Evolutionary conservation across 345 rosid genomes (phyloP).

Genomic region (Euphorbia peplus): DNA sequence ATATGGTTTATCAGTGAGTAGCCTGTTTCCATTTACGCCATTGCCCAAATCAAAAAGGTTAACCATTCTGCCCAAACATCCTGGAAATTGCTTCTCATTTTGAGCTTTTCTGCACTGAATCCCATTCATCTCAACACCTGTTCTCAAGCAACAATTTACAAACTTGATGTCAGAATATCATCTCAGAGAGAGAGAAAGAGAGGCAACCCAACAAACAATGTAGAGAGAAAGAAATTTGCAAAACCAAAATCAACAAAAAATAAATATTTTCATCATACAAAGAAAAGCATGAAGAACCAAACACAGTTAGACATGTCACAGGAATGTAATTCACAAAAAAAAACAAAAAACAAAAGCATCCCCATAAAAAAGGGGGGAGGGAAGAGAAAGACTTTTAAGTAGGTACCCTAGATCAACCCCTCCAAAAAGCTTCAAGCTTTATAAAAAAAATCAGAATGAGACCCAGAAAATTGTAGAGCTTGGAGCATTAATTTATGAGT

Average conservation of each 20-base stretch:
- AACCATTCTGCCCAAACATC: constrained; percentile 60
- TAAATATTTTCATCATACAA: neutral
- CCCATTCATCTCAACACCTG: constrained; percentile 61
- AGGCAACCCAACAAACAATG: too few species aligned
- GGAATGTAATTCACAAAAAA: neutral
- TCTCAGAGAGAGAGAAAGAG: neutral
- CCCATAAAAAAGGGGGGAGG: neutral
- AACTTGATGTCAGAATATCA: neutral
- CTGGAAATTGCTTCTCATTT: constrained; percentile 57
- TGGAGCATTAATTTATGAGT: neutral
- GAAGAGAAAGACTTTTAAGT: neutral
- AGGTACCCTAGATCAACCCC: constrained; percentile 1
- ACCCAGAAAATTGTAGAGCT: neutral
- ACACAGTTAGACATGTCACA: neutral
- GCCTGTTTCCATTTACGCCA: constrained; percentile 48
- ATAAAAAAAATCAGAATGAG: neutral
- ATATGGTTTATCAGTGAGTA: constrained; percentile 50
- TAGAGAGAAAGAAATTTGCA: neutral
- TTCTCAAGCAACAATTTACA: constrained; percentile 6
- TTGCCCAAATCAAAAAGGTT: constrained; percentile 66
- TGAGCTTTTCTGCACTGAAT: constrained; percentile 46
- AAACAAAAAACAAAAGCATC: neutral
- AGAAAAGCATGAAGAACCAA: neutral
- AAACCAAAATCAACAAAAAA: neutral
- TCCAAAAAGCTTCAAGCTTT: neutral